phyloP scores from a whole-genome alignment of 257 asterid genomes.

The Sherardia arvensis region DNA sequence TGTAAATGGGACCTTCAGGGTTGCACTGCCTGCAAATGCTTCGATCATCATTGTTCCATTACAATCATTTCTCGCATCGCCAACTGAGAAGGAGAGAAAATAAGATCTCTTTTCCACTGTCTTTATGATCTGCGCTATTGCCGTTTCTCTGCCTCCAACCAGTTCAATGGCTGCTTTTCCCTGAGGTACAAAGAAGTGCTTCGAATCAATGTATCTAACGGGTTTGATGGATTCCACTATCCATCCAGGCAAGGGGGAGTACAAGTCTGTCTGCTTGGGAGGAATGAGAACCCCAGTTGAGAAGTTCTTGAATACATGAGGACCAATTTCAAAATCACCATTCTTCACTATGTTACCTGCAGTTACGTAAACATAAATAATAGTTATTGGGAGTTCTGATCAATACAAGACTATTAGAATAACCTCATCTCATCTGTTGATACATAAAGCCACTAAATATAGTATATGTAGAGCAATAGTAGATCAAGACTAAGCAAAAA shows the following conservation, averaged over 20 bases:
- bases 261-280: slow-evolving; percentile 40
- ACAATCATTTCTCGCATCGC: slow-evolving; percentile 63
- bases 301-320: slow-evolving; percentile 66
- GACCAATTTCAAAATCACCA: slow-evolving; percentile 70
- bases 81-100: slow-evolving; percentile 47
- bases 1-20: slow-evolving; percentile 21
- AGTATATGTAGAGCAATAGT: too few relatives aligned
- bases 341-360: slow-evolving; percentile 62
- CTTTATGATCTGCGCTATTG: slow-evolving; percentile 47
- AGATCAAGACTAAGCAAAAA: too few relatives aligned
- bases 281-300: slow-evolving; percentile 67
- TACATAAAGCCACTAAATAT: too few relatives aligned
- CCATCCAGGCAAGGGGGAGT: slow-evolving; percentile 76
- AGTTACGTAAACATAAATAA: background rate
- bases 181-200: slow-evolving; percentile 53
- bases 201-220: slow-evolving; percentile 53
- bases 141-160: slow-evolving; percentile 73
- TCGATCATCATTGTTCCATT: slow-evolving; percentile 52
- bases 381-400: too few relatives aligned
- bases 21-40: slow-evolving; percentile 45
- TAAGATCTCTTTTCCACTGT: slow-evolving; percentile 35
- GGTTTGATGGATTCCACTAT: slow-evolving; percentile 55
- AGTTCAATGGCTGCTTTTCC: slow-evolving; percentile 62
- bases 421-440: too few relatives aligned
- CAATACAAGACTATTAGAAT: too few relatives aligned